Base-by-base conservation (phyloP, 176 grass and related monocot species). In the Lolium multiflorum region DNA sequence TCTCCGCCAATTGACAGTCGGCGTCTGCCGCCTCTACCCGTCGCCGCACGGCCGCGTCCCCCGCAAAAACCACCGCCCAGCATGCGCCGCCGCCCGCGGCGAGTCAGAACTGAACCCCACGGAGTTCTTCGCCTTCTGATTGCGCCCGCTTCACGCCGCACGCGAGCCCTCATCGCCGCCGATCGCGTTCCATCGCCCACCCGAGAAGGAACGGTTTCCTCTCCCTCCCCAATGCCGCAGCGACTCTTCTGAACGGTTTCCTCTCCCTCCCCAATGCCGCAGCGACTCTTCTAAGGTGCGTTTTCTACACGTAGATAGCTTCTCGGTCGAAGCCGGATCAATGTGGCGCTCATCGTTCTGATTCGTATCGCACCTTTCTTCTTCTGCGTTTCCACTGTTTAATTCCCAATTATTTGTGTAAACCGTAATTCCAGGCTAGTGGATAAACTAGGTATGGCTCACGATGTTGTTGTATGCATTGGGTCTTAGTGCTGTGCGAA, bases 121-220 rank as follows among this genome's bases (percentile, higher is more conserved):
- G 14, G 16, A 31, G 6, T 15, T 3, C 7, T 28, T 7, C 28
- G 22, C 47, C 67, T 43, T 65, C 14, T 20, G 62, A 41, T 62
- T 83, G 28, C 57, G 82, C 13, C 61, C 72, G 25, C 78, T 65
- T 7, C 51, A 81, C 18, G 64, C 61, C 52, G 75, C 76, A 28
- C 49, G 83, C 51, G 79, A 89, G 13, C 82, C 87, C 35, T 74
- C 76, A 8, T 81, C 74, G 67, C 52, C 37, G 1, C 25, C 65
- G 18, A 28, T 11, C 10, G 64, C 26, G 48, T 52, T 22, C 25
- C 17, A 10, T 64, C 58, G 39, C 39, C 41, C 77, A 1, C 11
- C 28, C 26, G 18, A 17, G 10, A 70, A 82, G 64, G 46, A 9
- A 47, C 41, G 46, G 80, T 82, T 43, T 43, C 41, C 7, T 43